These are phyloP conservation scores for Globisporangium recalcitrans DNA, from an alignment of 352 stramenopile species.

Conservation along the genomic window DNA sequence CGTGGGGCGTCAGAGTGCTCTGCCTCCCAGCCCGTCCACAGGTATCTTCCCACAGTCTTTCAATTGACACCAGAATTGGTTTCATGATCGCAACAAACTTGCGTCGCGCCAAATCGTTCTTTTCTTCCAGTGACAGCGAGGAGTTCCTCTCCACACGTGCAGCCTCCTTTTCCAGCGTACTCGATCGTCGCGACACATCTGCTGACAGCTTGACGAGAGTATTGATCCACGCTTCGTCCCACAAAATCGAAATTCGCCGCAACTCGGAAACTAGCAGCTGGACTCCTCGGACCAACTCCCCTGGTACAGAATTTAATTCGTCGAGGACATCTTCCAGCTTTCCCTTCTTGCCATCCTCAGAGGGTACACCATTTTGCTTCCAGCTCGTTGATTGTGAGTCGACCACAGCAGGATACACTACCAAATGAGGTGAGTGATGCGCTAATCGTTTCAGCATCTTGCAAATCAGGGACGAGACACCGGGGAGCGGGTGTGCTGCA, in stretches of 20 bases:
- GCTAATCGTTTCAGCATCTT: slow-evolving; percentile 62
- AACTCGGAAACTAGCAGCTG: slow-evolving; percentile 63
- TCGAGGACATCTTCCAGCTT: slow-evolving; percentile 36
- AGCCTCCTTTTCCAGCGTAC: slow-evolving; percentile 75
- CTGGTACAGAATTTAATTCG: slow-evolving; percentile 34
- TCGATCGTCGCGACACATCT: slow-evolving; percentile 59
- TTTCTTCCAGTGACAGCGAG: slow-evolving; percentile 55
- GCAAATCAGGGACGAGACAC: slow-evolving; percentile 48
- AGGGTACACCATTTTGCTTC: not conserved
- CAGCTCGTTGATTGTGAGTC: slow-evolving; percentile 29
- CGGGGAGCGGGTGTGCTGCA: slow-evolving; percentile 44
- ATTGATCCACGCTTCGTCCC: slow-evolving; percentile 79
- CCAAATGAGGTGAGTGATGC: slow-evolving; percentile 45
- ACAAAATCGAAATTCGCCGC: slow-evolving; percentile 72
- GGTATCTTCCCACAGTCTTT: slow-evolving; percentile 63
- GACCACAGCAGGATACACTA: slow-evolving; percentile 76
- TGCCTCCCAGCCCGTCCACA: slow-evolving; percentile 27
- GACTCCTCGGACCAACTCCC: slow-evolving; percentile 49
- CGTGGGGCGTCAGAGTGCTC: slow-evolving; percentile 50
- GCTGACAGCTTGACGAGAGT: slow-evolving; percentile 66
- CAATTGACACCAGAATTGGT: slow-evolving; percentile 61
- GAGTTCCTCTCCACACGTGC: slow-evolving; percentile 63
- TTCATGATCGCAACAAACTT: slow-evolving; percentile 85
- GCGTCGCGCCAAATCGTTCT: slow-evolving; percentile 50
- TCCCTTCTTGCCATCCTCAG: slow-evolving; percentile 1